Percentiles rank a stretch among this genome's conserved stretches.
Conservation (phyloP, 306 rosid genomes). For the Cucumis cinereus region DNA sequence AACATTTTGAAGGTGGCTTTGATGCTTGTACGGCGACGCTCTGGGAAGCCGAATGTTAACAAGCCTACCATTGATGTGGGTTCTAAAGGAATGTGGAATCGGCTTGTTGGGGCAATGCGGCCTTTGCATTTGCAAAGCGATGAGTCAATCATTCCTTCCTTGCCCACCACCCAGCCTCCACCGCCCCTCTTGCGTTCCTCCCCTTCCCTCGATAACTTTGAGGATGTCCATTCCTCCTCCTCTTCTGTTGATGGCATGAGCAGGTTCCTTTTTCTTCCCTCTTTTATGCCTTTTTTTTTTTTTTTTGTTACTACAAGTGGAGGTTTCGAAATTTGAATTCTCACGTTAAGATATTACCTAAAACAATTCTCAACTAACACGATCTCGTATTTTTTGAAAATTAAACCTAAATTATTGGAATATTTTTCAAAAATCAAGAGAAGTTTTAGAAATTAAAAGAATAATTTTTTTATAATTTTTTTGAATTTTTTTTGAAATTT, state of each 20-base stretch:
- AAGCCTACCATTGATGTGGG: not conserved
- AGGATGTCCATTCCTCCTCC: not conserved
- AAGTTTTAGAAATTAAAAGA: no score
- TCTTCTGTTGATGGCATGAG: not conserved
- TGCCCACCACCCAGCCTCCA: no score
- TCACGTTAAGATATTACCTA: no score
- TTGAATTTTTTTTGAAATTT: no score
- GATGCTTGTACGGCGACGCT: not conserved
- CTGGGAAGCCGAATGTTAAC: not conserved
- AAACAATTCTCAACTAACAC: no score
- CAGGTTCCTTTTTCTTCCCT: not conserved
- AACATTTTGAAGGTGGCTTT: not conserved
- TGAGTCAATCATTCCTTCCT: constrained; percentile 5
- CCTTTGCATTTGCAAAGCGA: constrained; percentile 43
- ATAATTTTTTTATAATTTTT: no score
- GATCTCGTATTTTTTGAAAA: no score
- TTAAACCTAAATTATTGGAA: no score
- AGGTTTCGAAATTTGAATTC: no score
- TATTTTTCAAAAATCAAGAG: no score
- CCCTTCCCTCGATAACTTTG: not conserved
- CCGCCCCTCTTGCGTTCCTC: not conserved
- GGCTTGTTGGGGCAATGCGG: constrained; percentile 40
- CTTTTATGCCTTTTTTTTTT: no score
- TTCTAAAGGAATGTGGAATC: constrained; percentile 19
- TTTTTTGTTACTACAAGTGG: no score